Percentiles rank a stretch among this genome's conserved stretches.
phyloP scores from a whole-genome alignment of 805 yeast genomes.

The Saccharomyces paradoxus region DNA sequence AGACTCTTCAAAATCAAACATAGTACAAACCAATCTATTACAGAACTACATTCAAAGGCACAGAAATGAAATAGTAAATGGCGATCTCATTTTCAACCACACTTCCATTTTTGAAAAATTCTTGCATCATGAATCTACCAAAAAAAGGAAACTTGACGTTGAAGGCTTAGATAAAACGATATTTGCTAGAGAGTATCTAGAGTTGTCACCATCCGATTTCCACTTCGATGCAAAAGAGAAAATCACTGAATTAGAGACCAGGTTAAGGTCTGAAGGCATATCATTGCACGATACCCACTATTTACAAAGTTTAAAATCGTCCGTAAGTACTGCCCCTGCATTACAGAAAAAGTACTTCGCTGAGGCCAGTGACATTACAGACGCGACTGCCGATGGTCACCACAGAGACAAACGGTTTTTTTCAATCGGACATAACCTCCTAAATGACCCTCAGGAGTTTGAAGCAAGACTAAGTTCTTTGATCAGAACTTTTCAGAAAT shows the following conservation, averaged over 20 bases:
- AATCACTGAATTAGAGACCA: conserved; percentile 19
- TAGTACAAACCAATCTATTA: conserved; percentile 19
- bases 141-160: conserved; percentile 9
- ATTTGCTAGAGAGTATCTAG: conserved; percentile 10
- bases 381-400: conserved; percentile 18
- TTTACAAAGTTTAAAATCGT: conserved; percentile 30
- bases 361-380: conserved; percentile 21
- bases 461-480: conserved; percentile 34
- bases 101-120: conserved; percentile 11
- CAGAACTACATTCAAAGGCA: conserved; percentile 5
- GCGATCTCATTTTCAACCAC: conserved; percentile 18
- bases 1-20: conserved; percentile 9
- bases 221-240: conserved; percentile 21
- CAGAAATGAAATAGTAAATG: background rate
- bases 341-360: conserved; percentile 35
- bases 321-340: conserved; percentile 25
- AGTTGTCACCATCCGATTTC: conserved; percentile 19
- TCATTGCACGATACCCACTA: conserved; percentile 25
- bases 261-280: conserved; percentile 16
- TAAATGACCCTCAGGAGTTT: conserved; percentile 32
- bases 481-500: conserved; percentile 45
- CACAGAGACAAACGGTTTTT: conserved; percentile 59
- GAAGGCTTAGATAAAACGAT: conserved; percentile 7
- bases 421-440: conserved; percentile 34
- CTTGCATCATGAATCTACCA: conserved; percentile 6